Conservation (phyloP, 2,329 filamentous ascomycete species). For the Emericellopsis atlantica region DNA sequence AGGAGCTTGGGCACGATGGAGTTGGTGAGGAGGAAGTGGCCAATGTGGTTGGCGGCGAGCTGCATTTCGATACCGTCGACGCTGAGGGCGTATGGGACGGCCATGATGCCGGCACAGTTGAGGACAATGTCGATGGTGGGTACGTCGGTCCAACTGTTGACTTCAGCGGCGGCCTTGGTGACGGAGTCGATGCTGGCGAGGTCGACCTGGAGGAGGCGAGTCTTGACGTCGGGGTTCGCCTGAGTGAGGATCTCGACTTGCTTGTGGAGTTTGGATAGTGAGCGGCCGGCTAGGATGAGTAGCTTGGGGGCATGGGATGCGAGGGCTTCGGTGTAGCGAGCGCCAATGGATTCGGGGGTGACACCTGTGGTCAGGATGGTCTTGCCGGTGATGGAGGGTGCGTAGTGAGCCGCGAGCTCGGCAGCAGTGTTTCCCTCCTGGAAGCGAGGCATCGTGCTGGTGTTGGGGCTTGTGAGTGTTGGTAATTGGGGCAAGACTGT, state of each 20-base stretch:
- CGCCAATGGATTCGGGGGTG: slow-evolving; percentile 1
- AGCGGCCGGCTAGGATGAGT: slow-evolving; percentile 4
- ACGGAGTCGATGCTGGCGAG: slow-evolving; percentile 21
- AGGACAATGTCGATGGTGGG: slow-evolving; percentile 16
- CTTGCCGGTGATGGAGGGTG: slow-evolving; percentile 2
- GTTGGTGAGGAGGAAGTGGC: slow-evolving; percentile 20
- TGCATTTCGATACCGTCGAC: slow-evolving; percentile 19
- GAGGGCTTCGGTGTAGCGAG: slow-evolving; percentile 2
- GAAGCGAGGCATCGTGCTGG: too few species aligned
- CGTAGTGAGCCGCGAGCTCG: slow-evolving; percentile 1
- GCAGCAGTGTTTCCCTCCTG: background rate
- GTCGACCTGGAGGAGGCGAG: slow-evolving; percentile 16
- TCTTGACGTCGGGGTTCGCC: background rate
- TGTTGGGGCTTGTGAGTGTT: too few species aligned
- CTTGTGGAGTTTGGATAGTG: background rate
- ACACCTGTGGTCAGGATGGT: slow-evolving; percentile 4
- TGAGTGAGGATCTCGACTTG: background rate
- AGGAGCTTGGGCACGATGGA: slow-evolving; percentile 15
- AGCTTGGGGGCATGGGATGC: background rate
- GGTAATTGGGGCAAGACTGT: too few species aligned
- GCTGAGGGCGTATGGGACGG: slow-evolving; percentile 8
- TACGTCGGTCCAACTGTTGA: slow-evolving; percentile 18
- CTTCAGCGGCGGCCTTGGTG: slow-evolving; percentile 17
- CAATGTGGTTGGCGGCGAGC: slow-evolving; percentile 18
- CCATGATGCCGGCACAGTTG: slow-evolving; percentile 28